Conservation (phyloP, 805 yeast species). For the Scheffersomyces coipomensis region DNA sequence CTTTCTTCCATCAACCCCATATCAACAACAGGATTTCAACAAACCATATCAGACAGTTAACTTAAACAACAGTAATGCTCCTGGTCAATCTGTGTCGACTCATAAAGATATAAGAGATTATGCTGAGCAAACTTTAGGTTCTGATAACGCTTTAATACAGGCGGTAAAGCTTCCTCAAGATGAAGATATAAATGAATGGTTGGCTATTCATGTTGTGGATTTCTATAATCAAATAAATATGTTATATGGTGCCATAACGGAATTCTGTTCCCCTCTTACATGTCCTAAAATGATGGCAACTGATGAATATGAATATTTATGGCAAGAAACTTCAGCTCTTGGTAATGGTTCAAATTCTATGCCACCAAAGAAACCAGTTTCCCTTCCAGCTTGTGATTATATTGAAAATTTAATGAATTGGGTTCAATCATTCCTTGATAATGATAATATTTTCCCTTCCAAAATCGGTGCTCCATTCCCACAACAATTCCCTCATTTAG, state of each 20-base stretch:
- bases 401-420: conserved; percentile 92
- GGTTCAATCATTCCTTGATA: conserved; percentile 91
- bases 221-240: conserved; percentile 94
- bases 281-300: conserved; percentile 99
- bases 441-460: conserved; percentile 86
- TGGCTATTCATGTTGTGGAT: conserved; percentile 97
- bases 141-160: conserved; percentile 84
- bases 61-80: conserved; percentile 11
- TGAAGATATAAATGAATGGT: conserved; percentile 90
- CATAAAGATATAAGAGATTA: conserved; percentile 80
- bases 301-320: conserved; percentile 91
- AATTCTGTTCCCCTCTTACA: conserved; percentile 90
- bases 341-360: conserved; percentile 14
- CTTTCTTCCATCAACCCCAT: conserved; percentile 26
- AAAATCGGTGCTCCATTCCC: conserved; percentile 93
- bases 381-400: conserved; percentile 92
- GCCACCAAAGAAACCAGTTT: conserved; percentile 65
- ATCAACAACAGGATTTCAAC: conserved; percentile 8
- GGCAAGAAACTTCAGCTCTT: conserved; percentile 75
- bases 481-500: conserved; percentile 71
- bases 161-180: conserved; percentile 94
- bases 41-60: conserved; percentile 33
- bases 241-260: conserved; percentile 94
- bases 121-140: conserved; percentile 94
- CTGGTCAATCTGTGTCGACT: conserved; percentile 35